Conservation (phyloP, 192 early-diverging fungal genomes). For the Linnemannia zychae region DNA sequence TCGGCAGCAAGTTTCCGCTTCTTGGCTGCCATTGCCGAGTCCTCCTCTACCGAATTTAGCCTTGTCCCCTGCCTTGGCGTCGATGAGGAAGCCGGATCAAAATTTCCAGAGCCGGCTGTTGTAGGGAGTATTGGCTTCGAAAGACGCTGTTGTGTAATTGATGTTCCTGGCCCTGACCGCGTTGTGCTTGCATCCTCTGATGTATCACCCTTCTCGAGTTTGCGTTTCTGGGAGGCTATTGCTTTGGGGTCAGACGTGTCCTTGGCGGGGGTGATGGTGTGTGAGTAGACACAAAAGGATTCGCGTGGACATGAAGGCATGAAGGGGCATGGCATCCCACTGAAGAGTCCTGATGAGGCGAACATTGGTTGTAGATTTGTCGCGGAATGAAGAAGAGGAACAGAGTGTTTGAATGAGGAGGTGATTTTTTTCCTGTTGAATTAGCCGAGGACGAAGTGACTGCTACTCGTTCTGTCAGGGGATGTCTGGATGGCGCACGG, state of each 20-base stretch:
- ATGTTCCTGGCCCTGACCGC: neutral
- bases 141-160: neutral
- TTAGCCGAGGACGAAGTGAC: neutral
- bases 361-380: slow-evolving; percentile 28
- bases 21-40: neutral
- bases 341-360: slow-evolving; percentile 54
- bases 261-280: slow-evolving; percentile 13
- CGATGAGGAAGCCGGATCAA: neutral
- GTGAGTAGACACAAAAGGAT: slow-evolving; percentile 57
- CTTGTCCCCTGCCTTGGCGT: neutral
- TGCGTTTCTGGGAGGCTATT: neutral
- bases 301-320: slow-evolving; percentile 52
- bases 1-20: slow-evolving; percentile 1
- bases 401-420: neutral
- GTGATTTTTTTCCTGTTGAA: neutral
- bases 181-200: neutral
- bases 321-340: slow-evolving; percentile 47
- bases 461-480: no score
- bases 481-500: neutral
- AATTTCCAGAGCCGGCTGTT: neutral
- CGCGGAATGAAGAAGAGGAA: neutral
- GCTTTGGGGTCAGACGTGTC: neutral
- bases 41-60: neutral
- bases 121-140: neutral
- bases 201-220: neutral